A percentile compares a stretch with the other conserved stretches of the same genome.
Conservation (phyloP, 2,329 filamentous ascomycete genomes). For the Cercospora sp. region DNA sequence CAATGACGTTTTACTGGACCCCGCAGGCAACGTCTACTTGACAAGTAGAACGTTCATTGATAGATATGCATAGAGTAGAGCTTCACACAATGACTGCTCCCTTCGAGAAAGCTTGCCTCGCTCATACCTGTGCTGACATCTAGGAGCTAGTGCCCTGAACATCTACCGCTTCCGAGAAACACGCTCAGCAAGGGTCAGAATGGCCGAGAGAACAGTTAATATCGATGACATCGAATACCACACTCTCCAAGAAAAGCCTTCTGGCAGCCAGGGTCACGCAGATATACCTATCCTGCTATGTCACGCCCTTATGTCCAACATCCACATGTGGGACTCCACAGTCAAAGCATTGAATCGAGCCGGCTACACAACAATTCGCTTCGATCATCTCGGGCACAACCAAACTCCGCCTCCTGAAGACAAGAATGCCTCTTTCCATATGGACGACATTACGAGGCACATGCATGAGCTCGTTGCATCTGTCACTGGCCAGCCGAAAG, state of each 20-base stretch:
- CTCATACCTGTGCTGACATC: background rate
- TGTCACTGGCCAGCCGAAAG: slow-evolving; percentile 16
- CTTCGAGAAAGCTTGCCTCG: background rate
- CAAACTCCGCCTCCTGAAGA: slow-evolving; percentile 26
- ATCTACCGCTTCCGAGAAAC: background rate
- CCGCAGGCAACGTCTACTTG: background rate
- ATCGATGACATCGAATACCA: slow-evolving; percentile 33
- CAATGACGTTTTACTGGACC: slow-evolving; percentile 1
- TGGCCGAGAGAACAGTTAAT: slow-evolving; percentile 18
- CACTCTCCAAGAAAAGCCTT: slow-evolving; percentile 28
- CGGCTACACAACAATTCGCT: slow-evolving; percentile 34
- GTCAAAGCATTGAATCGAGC: slow-evolving; percentile 24
- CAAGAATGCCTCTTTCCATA: slow-evolving; percentile 17
- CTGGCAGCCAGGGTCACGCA: background rate
- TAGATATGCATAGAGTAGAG: background rate
- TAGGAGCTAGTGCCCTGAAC: background rate
- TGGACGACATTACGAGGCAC: slow-evolving; percentile 32
- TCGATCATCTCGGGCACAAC: slow-evolving; percentile 35
- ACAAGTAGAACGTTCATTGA: background rate
- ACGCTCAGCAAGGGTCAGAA: background rate
- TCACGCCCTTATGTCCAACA: slow-evolving; percentile 36
- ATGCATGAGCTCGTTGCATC: slow-evolving; percentile 29
- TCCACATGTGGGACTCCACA: slow-evolving; percentile 34
- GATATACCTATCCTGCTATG: slow-evolving; percentile 28
- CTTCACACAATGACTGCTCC: background rate